Evolutionary conservation across 73 alveolate genomes (phyloP).

Genomic region (Halteria grandinella): DNA sequence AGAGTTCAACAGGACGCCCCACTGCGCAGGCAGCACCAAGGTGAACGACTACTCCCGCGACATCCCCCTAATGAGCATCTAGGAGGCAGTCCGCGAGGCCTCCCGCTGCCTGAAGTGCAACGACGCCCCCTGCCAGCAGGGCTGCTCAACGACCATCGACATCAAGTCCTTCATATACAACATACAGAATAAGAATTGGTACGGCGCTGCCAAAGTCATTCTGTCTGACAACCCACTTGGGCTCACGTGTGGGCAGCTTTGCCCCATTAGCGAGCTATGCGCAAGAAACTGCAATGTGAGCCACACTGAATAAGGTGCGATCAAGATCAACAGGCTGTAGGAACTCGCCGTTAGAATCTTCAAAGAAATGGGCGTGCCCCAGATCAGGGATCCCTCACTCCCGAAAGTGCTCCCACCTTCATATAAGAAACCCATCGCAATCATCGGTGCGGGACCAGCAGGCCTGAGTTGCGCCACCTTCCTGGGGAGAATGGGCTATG

Average conservation of each 20-base stretch:
- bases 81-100: constrained; percentile 74
- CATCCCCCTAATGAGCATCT: constrained; percentile 62
- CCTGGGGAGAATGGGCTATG: constrained; percentile 76
- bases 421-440: constrained; percentile 62
- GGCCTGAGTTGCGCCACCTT: constrained; percentile 71
- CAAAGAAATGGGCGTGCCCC: constrained; percentile 70
- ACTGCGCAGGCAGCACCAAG: constrained; percentile 60
- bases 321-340: constrained; percentile 71
- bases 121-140: constrained; percentile 78
- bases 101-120: constrained; percentile 66
- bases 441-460: constrained; percentile 79
- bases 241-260: constrained; percentile 71
- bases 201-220: constrained; percentile 77
- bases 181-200: constrained; percentile 74
- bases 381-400: constrained; percentile 61
- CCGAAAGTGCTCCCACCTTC: constrained; percentile 57
- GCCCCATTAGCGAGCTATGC: constrained; percentile 77
- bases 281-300: constrained; percentile 75
- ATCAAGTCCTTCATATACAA: constrained; percentile 72
- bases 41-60: constrained; percentile 64
- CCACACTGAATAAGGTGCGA: constrained; percentile 71
- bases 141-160: constrained; percentile 73
- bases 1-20: constrained; percentile 51
- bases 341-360: constrained; percentile 73
- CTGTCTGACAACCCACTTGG: constrained; percentile 77